Percentiles rank a stretch among this genome's conserved stretches.
Conservation (phyloP, 1,284 basidiomycete species). For the Malassezia obtusa region DNA sequence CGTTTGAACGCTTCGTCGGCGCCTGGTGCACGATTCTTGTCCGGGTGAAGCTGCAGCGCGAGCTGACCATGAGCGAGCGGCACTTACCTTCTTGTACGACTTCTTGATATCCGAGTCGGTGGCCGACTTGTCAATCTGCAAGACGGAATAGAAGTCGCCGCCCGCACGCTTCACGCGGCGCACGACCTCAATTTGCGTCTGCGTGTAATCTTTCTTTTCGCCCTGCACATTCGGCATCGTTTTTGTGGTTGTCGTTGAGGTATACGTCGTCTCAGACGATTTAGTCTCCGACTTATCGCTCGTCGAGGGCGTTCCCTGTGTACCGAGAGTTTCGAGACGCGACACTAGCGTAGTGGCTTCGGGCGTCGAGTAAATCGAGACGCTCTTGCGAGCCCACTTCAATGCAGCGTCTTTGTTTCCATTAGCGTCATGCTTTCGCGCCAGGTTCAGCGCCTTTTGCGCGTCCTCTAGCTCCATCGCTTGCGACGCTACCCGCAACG, state of each 20-base stretch:
- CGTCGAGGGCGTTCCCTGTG: slow-evolving; percentile 48
- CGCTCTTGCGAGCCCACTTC: slow-evolving; percentile 82
- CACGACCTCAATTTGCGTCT: slow-evolving; percentile 74
- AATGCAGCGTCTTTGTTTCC: slow-evolving; percentile 55
- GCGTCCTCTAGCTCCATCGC: slow-evolving; percentile 39
- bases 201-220: slow-evolving; percentile 66
- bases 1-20: slow-evolving; percentile 99
- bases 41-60: slow-evolving; percentile 84
- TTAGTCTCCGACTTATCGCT: slow-evolving; percentile 15
- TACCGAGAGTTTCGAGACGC: slow-evolving; percentile 51
- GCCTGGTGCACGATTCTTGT: slow-evolving; percentile 94
- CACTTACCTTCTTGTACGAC: slow-evolving; percentile 82
- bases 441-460: slow-evolving; percentile 37
- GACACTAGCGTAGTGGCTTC: slow-evolving; percentile 64
- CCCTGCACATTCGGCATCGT: slow-evolving; percentile 17
- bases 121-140: slow-evolving; percentile 74
- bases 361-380: slow-evolving; percentile 69
- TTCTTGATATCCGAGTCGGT: slow-evolving; percentile 70
- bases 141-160: slow-evolving; percentile 88
- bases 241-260: background rate
- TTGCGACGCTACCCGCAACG: background rate
- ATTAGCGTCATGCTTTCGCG: slow-evolving; percentile 35
- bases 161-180: slow-evolving; percentile 69
- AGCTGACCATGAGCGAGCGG: slow-evolving; percentile 54
- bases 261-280: background rate